phyloP scores from a whole-genome alignment of 495 filamentous ascomycete genomes.

The Thermochaetoides thermophila region DNA sequence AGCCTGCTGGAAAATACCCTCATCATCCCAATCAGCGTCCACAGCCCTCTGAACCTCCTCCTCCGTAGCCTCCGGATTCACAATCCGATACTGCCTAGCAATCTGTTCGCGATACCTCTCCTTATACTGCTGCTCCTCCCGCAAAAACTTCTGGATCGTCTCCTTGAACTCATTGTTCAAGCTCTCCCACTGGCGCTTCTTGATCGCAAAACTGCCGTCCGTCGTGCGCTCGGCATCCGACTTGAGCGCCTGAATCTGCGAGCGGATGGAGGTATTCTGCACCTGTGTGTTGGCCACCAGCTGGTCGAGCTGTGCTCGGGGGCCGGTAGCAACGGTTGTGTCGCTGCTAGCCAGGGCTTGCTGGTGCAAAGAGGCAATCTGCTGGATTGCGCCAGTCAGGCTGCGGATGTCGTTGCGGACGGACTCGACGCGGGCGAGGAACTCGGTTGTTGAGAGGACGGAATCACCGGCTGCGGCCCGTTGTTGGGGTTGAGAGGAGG shows the following conservation, averaged over 20 bases:
- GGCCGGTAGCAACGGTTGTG: too few relatives aligned
- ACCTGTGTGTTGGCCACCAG: slow-evolving; percentile 49
- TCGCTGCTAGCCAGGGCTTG: slow-evolving; percentile 42
- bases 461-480: slow-evolving; percentile 15
- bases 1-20: slow-evolving; percentile 63
- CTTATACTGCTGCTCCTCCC: slow-evolving; percentile 50
- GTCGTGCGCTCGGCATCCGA: slow-evolving; percentile 42
- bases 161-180: slow-evolving; percentile 51
- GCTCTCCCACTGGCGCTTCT: slow-evolving; percentile 45
- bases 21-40: slow-evolving; percentile 55
- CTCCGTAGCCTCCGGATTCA: slow-evolving; percentile 57
- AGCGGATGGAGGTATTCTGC: slow-evolving; percentile 48
- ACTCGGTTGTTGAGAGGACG: slow-evolving; percentile 39
- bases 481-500: slow-evolving; percentile 19
- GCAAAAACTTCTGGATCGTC: slow-evolving; percentile 45
- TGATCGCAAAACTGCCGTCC: slow-evolving; percentile 37
- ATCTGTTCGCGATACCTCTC: slow-evolving; percentile 55
- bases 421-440: slow-evolving; percentile 43
- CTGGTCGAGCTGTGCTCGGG: slow-evolving; percentile 38
- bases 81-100: slow-evolving; percentile 57
- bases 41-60: slow-evolving; percentile 46
- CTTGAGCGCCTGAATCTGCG: slow-evolving; percentile 54
- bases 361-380: slow-evolving; percentile 46
- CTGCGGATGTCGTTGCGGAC: slow-evolving; percentile 41
- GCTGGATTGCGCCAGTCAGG: slow-evolving; percentile 37